A percentile compares a stretch with the other conserved stretches of the same genome.
These are phyloP conservation scores for Sphagnum tenellum DNA, from an alignment of 225 moss, liverwort and hornwort species.

Conservation along the genomic window DNA sequence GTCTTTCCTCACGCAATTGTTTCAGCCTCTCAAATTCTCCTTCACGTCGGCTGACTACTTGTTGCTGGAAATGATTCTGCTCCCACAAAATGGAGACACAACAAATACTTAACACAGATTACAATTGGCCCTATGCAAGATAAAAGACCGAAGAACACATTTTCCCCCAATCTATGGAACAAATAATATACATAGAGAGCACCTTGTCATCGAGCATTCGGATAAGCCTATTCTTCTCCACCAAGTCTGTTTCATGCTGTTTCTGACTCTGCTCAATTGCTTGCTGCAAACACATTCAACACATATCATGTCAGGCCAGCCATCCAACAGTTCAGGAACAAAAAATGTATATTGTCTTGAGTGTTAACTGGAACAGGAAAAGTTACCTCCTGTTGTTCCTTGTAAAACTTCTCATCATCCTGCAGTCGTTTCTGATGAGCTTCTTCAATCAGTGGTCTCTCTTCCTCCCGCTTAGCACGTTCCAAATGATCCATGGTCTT, in stretches of 20 bases:
- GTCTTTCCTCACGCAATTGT: constrained; percentile 76
- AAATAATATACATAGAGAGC: not conserved
- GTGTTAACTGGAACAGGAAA: not conserved
- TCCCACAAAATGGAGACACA: not conserved
- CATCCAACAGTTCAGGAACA: not conserved
- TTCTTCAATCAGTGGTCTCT: constrained; percentile 77
- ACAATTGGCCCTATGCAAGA: too few species aligned
- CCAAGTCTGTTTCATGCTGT: constrained; percentile 76
- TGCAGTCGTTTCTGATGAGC: constrained; percentile 69
- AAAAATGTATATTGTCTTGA: not conserved
- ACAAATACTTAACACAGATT: too few species aligned
- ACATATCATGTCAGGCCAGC: not conserved
- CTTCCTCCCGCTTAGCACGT: constrained; percentile 93
- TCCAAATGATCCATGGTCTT: constrained; percentile 97
- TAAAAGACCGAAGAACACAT: too few species aligned
- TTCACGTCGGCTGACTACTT: constrained; percentile 77
- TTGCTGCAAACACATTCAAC: constrained; percentile 48
- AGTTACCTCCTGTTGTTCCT: constrained; percentile 77
- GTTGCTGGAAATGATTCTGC: constrained; percentile 59
- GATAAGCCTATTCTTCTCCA: constrained; percentile 73
- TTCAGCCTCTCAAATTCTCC: constrained; percentile 94
- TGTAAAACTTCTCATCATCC: constrained; percentile 83
- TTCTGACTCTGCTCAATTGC: constrained; percentile 71
- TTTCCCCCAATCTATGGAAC: too few species aligned
- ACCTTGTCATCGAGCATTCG: constrained; percentile 91